Base-by-base conservation (phyloP, 2,329 filamentous ascomycete genomes). In the Talaromyces sp. region DNA sequence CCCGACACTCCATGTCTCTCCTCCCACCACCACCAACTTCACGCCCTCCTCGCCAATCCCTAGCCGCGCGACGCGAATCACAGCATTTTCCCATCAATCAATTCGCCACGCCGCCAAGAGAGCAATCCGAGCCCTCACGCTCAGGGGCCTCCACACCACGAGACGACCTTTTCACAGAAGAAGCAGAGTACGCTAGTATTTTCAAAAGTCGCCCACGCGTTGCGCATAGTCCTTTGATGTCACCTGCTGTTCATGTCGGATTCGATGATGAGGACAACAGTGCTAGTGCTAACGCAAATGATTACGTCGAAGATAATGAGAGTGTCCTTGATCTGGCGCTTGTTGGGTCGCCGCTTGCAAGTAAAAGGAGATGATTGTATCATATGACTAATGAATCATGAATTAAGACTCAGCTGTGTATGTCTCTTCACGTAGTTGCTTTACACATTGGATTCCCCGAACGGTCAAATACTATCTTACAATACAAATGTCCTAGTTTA, bases 151-250 rank as follows among this genome's bases (percentile, higher is more conserved):
- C 81, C 3, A 82, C 87, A 1, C 83, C 90, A 9, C 82, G 85
- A 0, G 89, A 94, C 72, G 85, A 89, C 68, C 78, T 96, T 47
- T 88, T 96, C 33, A 83, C 83, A 16, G 84, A 88, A 63, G 88
- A 92, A 69, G 82, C 85, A 3, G 92, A 96, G 66, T 90, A 92
- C 75, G 89, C 90, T 66, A 90, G 89, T 31, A 89, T 97, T 1
- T 97, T 97, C 75, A 91, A 89, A 78, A 93, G 91, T 68, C 80
- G 93, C 68, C 93, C 93, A 0, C 90, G 88, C 76, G 87, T 97
- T 69, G 88, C 89, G 68, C 86, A 86, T 11, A 96, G 92, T 74
- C 92, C 93, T 1, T 75, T 87, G 27, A 70, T 74, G 13, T 78
- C 78, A 0, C 78, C 78, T 6, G 73, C 73, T 43, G 76, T 78